phyloP scores from a whole-genome alignment of 371 early-diverging fungal genomes.

The Amoeboaphelidium protococcarum region DNA sequence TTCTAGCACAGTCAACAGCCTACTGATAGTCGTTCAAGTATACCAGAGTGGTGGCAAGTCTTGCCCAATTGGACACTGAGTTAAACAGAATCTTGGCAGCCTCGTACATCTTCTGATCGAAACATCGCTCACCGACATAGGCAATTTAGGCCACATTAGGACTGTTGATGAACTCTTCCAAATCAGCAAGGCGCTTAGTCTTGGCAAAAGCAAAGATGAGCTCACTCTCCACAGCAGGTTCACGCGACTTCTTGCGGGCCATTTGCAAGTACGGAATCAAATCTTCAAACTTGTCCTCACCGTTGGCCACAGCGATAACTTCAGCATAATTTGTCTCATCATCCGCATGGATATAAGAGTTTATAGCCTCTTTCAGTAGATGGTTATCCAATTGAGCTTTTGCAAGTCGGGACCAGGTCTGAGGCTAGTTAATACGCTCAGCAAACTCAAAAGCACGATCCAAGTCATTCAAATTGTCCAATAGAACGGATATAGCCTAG shows the following conservation, averaged over 20 bases:
- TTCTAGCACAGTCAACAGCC: slow-evolving; percentile 91
- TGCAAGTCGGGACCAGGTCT: slow-evolving; percentile 79
- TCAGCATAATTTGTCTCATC: slow-evolving; percentile 70
- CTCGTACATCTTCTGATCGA: slow-evolving; percentile 58
- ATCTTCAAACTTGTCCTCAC: slow-evolving; percentile 65
- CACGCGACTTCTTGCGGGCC: slow-evolving; percentile 75
- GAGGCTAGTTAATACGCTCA: slow-evolving; percentile 56
- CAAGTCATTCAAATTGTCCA: slow-evolving; percentile 65
- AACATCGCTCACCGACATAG: slow-evolving; percentile 83
- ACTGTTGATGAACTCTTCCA: slow-evolving; percentile 67
- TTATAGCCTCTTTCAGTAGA: slow-evolving; percentile 71
- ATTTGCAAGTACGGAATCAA: slow-evolving; percentile 68
- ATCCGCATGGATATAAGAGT: slow-evolving; percentile 79
- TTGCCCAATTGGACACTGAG: slow-evolving; percentile 83
- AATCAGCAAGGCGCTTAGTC: slow-evolving; percentile 60
- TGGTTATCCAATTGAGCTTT: slow-evolving; percentile 71
- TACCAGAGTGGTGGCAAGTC: slow-evolving; percentile 78
- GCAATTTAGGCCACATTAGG: slow-evolving; percentile 79
- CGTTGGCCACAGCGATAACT: slow-evolving; percentile 48
- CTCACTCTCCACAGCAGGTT: slow-evolving; percentile 76
- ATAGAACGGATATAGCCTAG: slow-evolving; percentile 60
- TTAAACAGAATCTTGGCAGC: slow-evolving; percentile 79
- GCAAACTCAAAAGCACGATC: slow-evolving; percentile 90
- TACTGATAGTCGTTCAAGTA: slow-evolving; percentile 74
- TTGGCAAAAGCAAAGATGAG: slow-evolving; percentile 77